Conservation (phyloP, 1,284 basidiomycete species). For the Ustilago shanxiensis region DNA sequence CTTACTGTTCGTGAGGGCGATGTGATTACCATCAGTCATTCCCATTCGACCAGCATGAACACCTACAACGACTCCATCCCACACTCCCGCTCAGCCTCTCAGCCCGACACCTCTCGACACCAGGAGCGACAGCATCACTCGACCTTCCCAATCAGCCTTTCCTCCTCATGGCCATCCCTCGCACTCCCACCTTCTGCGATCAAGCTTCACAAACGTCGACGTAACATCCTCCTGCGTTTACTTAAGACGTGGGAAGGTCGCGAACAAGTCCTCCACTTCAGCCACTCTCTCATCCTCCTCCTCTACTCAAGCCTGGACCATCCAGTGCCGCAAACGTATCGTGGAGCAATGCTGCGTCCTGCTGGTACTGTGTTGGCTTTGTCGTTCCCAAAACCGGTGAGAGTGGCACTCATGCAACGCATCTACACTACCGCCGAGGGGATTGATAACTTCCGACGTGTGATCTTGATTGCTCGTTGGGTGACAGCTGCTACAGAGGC, state of each 20-base stretch:
- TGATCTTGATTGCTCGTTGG: conserved; percentile 45
- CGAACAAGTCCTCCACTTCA: conserved; percentile 39
- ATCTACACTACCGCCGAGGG: conserved; percentile 51
- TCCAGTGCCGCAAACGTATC: conserved; percentile 25
- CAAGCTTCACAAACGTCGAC: conserved; percentile 30
- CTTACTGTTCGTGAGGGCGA: conserved; percentile 27
- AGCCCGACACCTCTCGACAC: conserved; percentile 5
- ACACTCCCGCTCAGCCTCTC: conserved; percentile 21
- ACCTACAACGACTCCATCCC: conserved; percentile 16
- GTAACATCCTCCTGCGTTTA: conserved; percentile 29
- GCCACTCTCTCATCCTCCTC: conserved; percentile 42
- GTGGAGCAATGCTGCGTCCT: conserved; percentile 24
- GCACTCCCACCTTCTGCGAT: conserved; percentile 31
- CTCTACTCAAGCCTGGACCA: conserved; percentile 43
- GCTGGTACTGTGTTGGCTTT: conserved; percentile 28
- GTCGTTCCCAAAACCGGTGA: conserved; percentile 27
- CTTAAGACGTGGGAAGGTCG: conserved; percentile 51
- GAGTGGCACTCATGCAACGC: conserved; percentile 41
- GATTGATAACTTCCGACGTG: conserved; percentile 47
- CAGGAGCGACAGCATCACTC: conserved; percentile 3
- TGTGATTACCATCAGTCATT: conserved; percentile 35
- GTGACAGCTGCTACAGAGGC: conserved; percentile 35
- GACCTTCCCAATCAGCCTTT: conserved; percentile 20
- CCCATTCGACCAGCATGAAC: conserved; percentile 32
- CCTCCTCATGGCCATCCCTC: conserved; percentile 33